Base-by-base conservation (phyloP, 1,139 yeast genomes). In the Diutina mesorugosa region DNA sequence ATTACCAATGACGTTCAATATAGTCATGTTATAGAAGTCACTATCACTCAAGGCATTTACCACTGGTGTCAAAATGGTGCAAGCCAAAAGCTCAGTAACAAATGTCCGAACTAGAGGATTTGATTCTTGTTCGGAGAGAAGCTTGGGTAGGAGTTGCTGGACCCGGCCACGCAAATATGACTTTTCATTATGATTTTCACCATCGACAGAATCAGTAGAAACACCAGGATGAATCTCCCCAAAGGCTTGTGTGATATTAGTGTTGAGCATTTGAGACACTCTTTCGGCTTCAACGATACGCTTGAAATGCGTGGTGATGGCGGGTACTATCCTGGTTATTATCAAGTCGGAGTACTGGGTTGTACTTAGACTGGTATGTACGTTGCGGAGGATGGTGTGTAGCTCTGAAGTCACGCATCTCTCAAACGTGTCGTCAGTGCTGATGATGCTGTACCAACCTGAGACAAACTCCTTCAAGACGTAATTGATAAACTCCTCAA, bases 1-100 rank as follows among this genome's bases (percentile, higher is more conserved):
- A 41, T 79, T 81, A 0, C 90, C 86, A 2, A 88, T 80, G 3
- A 79, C 67, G 56, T 80, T 79, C 6, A 84, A 83, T 21, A 90
- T 76, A 56, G 77, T 65, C 57, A 81, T 77, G 65, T 90, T 91
- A 80, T 86, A 86, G 60, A 83, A 87, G 65, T 90, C 96, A 1
- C 93, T 81, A 58, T 87, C 93, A 0, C 86, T 72, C 0, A 87
- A 63, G 72, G 85, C 78, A 28, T 72, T 68, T 32, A 87, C 64
- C 0, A 85, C 66, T 55, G 80, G 78, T 45, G 83, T 73, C 18
- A 76, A 58, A 1, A 76, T 64, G 0, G 80, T 74, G 56, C 80
- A 74, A 0, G 90, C 70, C 4, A 89, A 59, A 6, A 91, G 74
- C 63, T 91, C 97, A 21, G 84, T 73, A 0, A 85, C 66, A 18